Base-by-base conservation (phyloP, 1,284 basidiomycete species). In the Naganishia albida region DNA sequence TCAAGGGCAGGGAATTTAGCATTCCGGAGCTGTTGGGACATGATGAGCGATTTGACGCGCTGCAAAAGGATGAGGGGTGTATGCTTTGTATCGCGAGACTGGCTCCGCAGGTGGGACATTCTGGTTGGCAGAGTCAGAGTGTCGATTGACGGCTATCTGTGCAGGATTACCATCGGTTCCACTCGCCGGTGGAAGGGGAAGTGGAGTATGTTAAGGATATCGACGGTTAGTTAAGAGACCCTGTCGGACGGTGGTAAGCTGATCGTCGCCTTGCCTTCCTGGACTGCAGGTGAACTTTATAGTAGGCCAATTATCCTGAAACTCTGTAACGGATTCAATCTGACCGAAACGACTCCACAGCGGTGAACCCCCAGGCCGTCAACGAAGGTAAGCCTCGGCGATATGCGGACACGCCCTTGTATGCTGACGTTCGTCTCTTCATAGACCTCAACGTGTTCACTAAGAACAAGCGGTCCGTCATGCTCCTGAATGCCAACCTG, bases 161-260 rank as follows among this genome's bases (percentile, higher is more conserved):
- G 30, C 13, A 87, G 42, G 91, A 93, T 74, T 93, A 92, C 71
- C 90, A 92, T 73, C 85, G 90, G 25, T 93, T 90, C 82, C 91
- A 93, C 72, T 85, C 85, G 30, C 90, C 90, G 1, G 81, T 88
- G 28, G 85, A 88, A 62, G 88, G 84, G 23, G 82, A 79, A n/a
- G 76, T 83, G 2, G 81, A 78, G 2, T 79, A 84, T 63, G 80
- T 88, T 4, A 77, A 76, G 49, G 74, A 76, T 54, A 80, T 83
- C 54, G 67, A 73, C 7, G 82, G 80, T 20, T 73, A 73, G 69
- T 78, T 34, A n/a, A n/a, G n/a, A n/a, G 34, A 72, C 64, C 53
- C 13, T 7, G n/a, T 18, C 23, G 15, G 1, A 16, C 3, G 28
- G 12, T 20, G 3, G 20, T 23, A 59, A 20, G 44, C 44, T 59